Evolutionary conservation across 495 filamentous ascomycete genomes (phyloP), one percentile per base, ranked within the genome.

Genomic region (Aspergillus sclerotiicarbonarius): DNA sequence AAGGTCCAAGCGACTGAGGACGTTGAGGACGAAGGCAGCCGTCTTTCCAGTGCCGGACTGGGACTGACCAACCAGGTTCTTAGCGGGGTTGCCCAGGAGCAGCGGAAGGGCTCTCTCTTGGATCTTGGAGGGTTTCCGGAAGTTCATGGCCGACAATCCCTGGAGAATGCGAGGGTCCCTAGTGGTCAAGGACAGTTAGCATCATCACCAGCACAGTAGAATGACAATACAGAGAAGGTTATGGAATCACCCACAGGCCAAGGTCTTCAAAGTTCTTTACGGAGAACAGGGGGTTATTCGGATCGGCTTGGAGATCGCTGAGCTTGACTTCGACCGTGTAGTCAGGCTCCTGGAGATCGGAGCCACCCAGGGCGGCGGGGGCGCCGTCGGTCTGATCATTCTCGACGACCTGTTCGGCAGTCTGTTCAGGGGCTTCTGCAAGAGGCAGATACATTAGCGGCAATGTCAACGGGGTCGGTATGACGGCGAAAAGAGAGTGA

Each of bases 11-110:
- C 94, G 90, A 53, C 87, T 86, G 18, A 99, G 82, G 53, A 96
- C 89, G 43, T 94, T 97, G 53, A 96, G 83, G 21, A 91, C 86
- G 71, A 98, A 99, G 31, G 95, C 95, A 31, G 94, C 95, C 9
- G 95, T 99, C 77, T 99, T 99, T 57, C 95, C 95, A 13, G 95
- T 99, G 59, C 95, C 95, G 5, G 95, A 98, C 74, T 99, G 95
- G 29, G 94, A 97, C 70, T 99, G 95, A 19, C 91, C 94, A 58
- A 99, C 93, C 79, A 98, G 87, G 72, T 98, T 98, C 43, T 76
- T 81, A 0, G 93, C 89, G 15, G 92, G 92, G 63, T 96, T 82
- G 60, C 76, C 66, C 59, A 98, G 80, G 56, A 98, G 86, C 18
- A 98, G 81, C 16, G 94, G 95, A 3, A 98, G 80, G 2, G 93